phyloP scores from a whole-genome alignment of 768 basidiomycete genomes.

The Mycena floridula region DNA sequence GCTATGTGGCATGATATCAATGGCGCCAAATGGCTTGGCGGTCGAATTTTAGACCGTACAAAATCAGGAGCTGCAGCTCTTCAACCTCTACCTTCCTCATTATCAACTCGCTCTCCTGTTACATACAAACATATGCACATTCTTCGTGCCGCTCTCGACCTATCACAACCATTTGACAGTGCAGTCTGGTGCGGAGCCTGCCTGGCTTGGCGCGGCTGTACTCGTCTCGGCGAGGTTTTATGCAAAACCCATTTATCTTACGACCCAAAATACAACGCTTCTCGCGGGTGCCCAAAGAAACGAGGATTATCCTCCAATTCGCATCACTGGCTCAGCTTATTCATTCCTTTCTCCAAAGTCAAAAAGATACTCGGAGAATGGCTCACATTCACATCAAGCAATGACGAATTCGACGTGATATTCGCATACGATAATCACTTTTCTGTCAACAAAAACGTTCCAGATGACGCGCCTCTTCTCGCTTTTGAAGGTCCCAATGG shows the following conservation, averaged over 20 bases:
- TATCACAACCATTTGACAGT: too few relatives aligned
- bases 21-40: too few relatives aligned
- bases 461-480: slow-evolving; percentile 3
- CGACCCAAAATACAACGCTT: neutral
- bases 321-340: neutral
- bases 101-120: too few relatives aligned
- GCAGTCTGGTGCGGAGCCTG: neutral
- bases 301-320: neutral
- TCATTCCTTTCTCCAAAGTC: too few relatives aligned
- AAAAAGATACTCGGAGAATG: too few relatives aligned
- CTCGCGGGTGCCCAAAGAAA: neutral
- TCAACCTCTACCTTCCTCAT: too few relatives aligned
- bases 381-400: neutral
- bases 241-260: neutral
- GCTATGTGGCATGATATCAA: too few relatives aligned
- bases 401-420: slow-evolving; percentile 2
- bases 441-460: neutral
- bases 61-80: too few relatives aligned
- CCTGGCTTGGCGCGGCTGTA: neutral
- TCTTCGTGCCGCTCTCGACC: too few relatives aligned
- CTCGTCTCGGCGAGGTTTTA: neutral
- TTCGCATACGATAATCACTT: neutral
- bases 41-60: too few relatives aligned
- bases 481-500: neutral
- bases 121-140: too few relatives aligned